Evolutionary conservation across 2,329 filamentous ascomycete species (phyloP).

Genomic region (Fusarium floridanum): DNA sequence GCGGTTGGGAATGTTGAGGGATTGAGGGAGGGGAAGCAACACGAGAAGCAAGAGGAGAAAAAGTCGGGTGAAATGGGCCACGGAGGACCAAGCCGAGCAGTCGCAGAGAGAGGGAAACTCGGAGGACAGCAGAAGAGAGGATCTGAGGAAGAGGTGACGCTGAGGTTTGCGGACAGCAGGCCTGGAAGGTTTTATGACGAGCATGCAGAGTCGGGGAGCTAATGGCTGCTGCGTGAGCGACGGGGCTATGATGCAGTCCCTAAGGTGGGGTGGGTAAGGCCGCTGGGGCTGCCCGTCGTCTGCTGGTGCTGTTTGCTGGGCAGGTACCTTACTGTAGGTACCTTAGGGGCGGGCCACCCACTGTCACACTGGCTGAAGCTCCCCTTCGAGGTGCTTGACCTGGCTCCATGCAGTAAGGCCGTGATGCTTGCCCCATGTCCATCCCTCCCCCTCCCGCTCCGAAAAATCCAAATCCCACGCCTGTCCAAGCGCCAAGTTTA

Average conservation of each 20-base stretch:
- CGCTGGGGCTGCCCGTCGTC: constrained; percentile 9
- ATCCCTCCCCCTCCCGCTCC: background rate
- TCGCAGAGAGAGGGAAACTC: constrained; percentile 17
- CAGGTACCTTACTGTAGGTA: background rate
- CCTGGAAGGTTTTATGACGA: constrained; percentile 49
- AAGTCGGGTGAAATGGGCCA: constrained; percentile 19
- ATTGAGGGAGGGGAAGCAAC: constrained; percentile 16
- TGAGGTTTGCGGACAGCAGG: constrained; percentile 39
- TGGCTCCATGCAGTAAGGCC: constrained; percentile 34
- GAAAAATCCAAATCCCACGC: constrained; percentile 9
- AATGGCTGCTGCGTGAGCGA: constrained; percentile 43
- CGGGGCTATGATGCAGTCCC: constrained; percentile 48
- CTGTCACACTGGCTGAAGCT: constrained; percentile 18
- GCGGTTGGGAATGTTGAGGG: constrained; percentile 34
- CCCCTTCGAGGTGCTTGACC: constrained; percentile 2
- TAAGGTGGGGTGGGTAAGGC: constrained; percentile 31
- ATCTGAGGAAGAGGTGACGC: constrained; percentile 42
- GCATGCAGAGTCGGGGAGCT: constrained; percentile 44
- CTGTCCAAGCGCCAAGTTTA: constrained; percentile 5
- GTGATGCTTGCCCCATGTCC: background rate
- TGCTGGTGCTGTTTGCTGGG: background rate
- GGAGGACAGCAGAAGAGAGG: constrained; percentile 33
- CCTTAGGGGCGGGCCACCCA: background rate
- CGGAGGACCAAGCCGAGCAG: constrained; percentile 21
- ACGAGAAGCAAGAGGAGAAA: constrained; percentile 12